Evolutionary conservation across 2,329 filamentous ascomycete genomes (phyloP), one percentile per base, ranked within the genome.

Genomic region (Pochonia chlamydosporia): DNA sequence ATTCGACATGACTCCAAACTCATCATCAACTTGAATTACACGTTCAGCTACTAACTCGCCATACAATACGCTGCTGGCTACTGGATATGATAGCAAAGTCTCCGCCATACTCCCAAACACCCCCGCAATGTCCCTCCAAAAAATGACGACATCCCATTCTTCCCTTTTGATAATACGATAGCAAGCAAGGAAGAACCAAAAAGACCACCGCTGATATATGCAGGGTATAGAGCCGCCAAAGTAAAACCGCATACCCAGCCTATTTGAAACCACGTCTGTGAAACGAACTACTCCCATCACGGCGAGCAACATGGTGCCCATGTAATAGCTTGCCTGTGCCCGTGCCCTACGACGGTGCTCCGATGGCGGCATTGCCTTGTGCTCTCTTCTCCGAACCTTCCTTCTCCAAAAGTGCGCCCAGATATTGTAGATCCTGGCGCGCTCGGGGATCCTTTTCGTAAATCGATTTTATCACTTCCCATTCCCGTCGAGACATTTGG

Each of bases 401-500:
- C 52, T 72, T 74, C 46, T 81, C 79, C 11, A 84, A 60, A 18
- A 82, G 66, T 40, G 67, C 64, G 30, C 77, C 79, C 3, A 85
- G 67, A 45, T 79, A 71, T 43, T 73, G 68, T 16, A 84, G 63
- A 57, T 90, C 81, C 2, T 82, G 76, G 20, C 81, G 74, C 0
- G 87, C 80, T 20, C 75, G 76, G 1, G 82, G 80, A 46, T 89
- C 82, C 10, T 75, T 72, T 43, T 82, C 76, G 21, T 89, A 74
- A 13, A 92, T 83, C 33, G 78, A 74, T 44, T 78, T 75, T 52
- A 96, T 79, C 24, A 93, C 80, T 47, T 79, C 74, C 78, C 93
- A 85, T 60, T 95, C 87, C 14, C 78, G 70, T n/a, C 79, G 73
- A 40, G 82, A 75, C 73, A 87, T 88, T 43, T 78, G 76, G 18